Evolutionary conservation across 352 stramenopile species (phyloP), one percentile per base, ranked within the genome.

Genomic region (Phytophthora uliginosa): DNA sequence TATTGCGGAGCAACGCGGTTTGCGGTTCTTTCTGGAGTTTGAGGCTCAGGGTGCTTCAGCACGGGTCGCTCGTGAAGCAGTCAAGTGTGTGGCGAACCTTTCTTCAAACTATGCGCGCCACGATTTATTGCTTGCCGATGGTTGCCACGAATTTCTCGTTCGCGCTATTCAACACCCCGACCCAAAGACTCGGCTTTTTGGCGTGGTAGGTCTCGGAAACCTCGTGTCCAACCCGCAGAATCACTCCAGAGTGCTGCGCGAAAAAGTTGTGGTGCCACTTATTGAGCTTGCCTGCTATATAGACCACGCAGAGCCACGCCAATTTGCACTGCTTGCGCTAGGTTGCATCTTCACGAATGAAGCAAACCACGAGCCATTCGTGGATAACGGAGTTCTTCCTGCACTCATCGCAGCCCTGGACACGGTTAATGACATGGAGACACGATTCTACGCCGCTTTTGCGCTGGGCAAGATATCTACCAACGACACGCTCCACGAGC

Each of bases 381-480:
- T 98, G 1, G 82, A 90, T 9, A 77, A 82, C 3, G 87, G 83
- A 36, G 88, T 89, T 9, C 55, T 99, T 24, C 69, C 84, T 61
- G 81, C 85, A 12, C 76, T 99, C 3, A 77, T 97, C 5, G 74
- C 77, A 9, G 80, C 88, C 2, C 64, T 99, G 20, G 65, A 86
- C 22, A 26, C 73, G 10, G 63, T 82, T 9, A 89, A 95, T 63
- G 78, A 93, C 65, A 85, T 95, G 71, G 97, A 99, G 73, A 98
- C 89, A 42, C 90, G 95, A 18, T 98, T 99, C 67, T 96, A 99
- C 68, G 92, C 95, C 0, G 91, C 93, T 31, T 99, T 98, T 71
- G 87, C 94, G 9, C 83, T 99, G 15, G 97, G 95, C 26, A 99
- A 99, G 73, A 86, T 99, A 22, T 87, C 95, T 7, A 92, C 91